Evolutionary conservation across 306 rosid genomes (phyloP), one percentile per base, ranked within the genome.

Genomic region (Cicer pinnatifidum): DNA sequence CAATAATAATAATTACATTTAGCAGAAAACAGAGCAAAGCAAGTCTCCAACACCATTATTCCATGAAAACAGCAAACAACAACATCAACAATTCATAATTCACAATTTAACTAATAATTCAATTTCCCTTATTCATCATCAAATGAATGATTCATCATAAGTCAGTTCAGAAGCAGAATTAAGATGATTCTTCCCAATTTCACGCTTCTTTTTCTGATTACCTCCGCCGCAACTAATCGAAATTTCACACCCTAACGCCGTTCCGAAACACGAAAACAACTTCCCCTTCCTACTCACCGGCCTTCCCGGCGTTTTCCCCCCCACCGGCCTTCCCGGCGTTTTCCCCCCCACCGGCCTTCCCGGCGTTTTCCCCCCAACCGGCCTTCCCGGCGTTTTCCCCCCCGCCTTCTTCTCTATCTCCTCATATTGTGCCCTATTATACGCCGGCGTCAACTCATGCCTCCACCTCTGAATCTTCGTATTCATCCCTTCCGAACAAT

Each of bases 401-500:
- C 60, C 1, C 17, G 3, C 6, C 50, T 16, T 64, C 63, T 64
- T 70, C 11, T 13, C 4, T 41, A 41, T 70, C 8, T 9, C 10
- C 0, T 70, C 65, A 20, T 7, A 71, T 13, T 78, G 56, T 1
- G 60, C 90, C 35, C 80, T 57, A 35, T 77, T 86, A 48, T 77
- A 84, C 28, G 85, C 76, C 3, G 96, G 88, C 0, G 90, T 85
- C 1, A 89, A 67, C 81, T 89, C 96, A 9, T 78, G 70, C 57
- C 85, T 69, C 98, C 98, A 94, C 53, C 86, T 75, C 71, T 86
- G 89, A 0, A 91, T 91, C 82, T 93, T 93, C 8, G 89, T 85
- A 79, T 75, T 89, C 20, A 91, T 73, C 44, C 87, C 91, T 41
- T 87, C 94, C 5, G 82, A 71, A 20, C 84, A 74, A 7, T 69